These are phyloP conservation scores for Pseudohalonectria lignicola DNA, from an alignment of 2,329 filamentous ascomycete species.

Conservation along the genomic window DNA sequence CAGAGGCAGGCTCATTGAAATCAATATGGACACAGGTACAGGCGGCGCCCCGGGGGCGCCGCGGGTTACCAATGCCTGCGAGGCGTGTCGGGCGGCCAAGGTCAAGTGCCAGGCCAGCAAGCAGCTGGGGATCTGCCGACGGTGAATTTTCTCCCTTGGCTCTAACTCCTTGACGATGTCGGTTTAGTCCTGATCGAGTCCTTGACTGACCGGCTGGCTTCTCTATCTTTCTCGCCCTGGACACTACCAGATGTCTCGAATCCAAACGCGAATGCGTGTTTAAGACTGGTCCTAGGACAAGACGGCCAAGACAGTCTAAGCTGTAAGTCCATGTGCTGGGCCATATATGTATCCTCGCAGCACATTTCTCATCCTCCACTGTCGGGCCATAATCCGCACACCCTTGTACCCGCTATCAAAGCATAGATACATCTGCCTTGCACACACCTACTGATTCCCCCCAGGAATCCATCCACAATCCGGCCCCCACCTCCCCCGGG, in stretches of 20 bases:
- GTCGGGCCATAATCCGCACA: not conserved
- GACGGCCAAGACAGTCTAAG: slow-evolving; percentile 30
- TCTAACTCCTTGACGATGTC: too few relatives aligned
- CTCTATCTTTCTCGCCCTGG: too few relatives aligned
- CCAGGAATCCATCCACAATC: not conserved
- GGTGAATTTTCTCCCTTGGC: slow-evolving; percentile 22
- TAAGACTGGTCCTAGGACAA: slow-evolving; percentile 35
- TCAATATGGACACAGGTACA: too few relatives aligned
- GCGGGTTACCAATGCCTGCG: slow-evolving; percentile 37
- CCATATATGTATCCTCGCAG: slow-evolving; percentile 1
- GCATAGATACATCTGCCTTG: too few relatives aligned
- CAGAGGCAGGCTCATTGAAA: too few relatives aligned
- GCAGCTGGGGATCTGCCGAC: slow-evolving; percentile 36
- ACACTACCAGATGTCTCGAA: slow-evolving; percentile 40
- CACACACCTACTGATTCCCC: too few relatives aligned
- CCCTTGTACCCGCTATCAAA: too few relatives aligned
- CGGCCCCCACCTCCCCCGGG: slow-evolving; percentile 17
- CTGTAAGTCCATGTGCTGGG: slow-evolving; percentile 18
- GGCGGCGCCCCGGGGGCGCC: too few relatives aligned
- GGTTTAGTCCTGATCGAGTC: too few relatives aligned
- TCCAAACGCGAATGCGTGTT: slow-evolving; percentile 43
- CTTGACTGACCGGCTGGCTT: too few relatives aligned
- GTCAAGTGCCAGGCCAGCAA: slow-evolving; percentile 38
- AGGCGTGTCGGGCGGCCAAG: slow-evolving; percentile 42
- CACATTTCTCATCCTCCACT: not conserved